A percentile compares a stretch with the other conserved stretches of the same genome.
phyloP scores from a whole-genome alignment of 768 basidiomycete genomes.

The Tricholoma matsutake region DNA sequence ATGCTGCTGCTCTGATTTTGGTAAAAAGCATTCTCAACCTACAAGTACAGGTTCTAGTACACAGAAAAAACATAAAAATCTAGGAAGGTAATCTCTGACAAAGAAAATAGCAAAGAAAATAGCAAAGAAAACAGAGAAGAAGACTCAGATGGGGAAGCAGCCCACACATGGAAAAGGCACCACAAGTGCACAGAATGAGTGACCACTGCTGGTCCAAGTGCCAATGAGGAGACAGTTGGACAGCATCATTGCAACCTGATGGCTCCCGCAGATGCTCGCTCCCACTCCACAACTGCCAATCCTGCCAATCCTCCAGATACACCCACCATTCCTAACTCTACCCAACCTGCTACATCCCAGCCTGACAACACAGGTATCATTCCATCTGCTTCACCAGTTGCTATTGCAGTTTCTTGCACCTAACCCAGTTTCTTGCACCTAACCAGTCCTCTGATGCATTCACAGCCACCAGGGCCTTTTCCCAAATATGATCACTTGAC shows the following conservation, averaged over 20 bases:
- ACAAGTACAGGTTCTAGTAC: background rate
- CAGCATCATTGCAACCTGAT: background rate
- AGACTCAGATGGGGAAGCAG: background rate
- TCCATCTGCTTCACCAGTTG: background rate
- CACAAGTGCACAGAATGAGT: background rate
- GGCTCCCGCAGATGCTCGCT: background rate
- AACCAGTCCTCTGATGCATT: no score
- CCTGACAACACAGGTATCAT: background rate
- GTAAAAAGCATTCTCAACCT: background rate
- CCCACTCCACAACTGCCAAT: background rate
- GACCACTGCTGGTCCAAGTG: background rate
- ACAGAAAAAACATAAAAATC: background rate
- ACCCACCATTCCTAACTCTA: background rate
- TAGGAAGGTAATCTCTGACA: background rate
- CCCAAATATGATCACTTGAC: background rate
- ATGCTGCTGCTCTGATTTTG: background rate
- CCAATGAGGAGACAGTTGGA: background rate
- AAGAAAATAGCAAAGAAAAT: background rate
- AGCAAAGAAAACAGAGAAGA: no score
- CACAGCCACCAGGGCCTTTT: background rate
- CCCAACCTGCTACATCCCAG: background rate
- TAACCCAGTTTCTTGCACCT: background rate
- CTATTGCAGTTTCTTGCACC: background rate
- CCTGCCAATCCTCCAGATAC: background rate
- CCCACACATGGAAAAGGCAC: background rate